These are phyloP conservation scores for Aureobasidium sp. DNA, from an alignment of 2,329 filamentous ascomycete genomes.

Conservation along the genomic window DNA sequence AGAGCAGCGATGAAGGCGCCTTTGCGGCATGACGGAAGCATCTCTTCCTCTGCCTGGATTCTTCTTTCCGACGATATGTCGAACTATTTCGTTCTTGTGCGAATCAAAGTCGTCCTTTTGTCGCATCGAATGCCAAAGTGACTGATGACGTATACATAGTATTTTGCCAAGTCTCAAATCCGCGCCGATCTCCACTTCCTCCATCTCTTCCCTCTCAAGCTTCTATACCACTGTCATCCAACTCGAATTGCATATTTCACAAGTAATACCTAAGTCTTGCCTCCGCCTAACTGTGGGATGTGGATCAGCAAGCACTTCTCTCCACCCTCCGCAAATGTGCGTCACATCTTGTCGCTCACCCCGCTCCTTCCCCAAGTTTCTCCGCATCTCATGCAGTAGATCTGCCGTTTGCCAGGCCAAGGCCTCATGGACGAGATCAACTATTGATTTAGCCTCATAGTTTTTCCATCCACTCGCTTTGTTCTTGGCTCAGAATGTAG, in stretches of 20 bases:
- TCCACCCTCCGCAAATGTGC: not conserved
- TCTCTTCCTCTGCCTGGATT: not conserved
- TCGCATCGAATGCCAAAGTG: not conserved
- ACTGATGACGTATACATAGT: not conserved
- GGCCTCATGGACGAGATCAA: not conserved
- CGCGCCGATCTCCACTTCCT: not conserved
- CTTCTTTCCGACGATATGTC: not conserved
- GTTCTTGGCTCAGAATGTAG: not conserved
- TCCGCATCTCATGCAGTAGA: slow-evolving; percentile 6
- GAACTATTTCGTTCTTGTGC: not conserved
- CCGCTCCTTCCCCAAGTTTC: not conserved
- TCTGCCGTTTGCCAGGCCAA: slow-evolving; percentile 1
- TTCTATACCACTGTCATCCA: not conserved
- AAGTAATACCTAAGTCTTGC: not conserved
- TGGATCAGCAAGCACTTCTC: slow-evolving; percentile 5
- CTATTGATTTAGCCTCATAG: not conserved
- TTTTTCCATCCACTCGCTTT: slow-evolving; percentile 13
- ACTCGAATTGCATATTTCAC: not conserved
- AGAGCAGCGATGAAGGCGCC: not conserved
- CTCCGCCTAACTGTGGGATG: not conserved
- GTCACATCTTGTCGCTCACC: not conserved
- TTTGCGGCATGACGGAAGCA: slow-evolving; percentile 12
- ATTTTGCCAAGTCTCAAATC: not conserved
- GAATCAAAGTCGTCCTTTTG: not conserved
- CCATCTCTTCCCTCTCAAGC: not conserved